Evolutionary conservation across 2,329 filamentous ascomycete genomes (phyloP).

Genomic region (Ophioceras dolichostomum): DNA sequence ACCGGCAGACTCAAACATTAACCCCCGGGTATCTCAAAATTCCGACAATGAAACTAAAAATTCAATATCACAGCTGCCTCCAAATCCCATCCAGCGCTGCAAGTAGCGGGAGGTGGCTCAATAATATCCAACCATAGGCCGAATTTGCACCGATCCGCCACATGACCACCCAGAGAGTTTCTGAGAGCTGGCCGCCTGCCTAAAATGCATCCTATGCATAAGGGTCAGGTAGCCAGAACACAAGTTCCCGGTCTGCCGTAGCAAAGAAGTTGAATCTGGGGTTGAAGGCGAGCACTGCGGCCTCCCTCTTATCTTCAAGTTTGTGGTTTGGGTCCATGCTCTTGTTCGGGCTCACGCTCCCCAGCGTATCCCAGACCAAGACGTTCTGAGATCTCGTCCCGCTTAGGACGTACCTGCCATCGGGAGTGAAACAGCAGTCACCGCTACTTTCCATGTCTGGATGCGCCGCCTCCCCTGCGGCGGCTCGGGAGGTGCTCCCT

Average conservation of each 20-base stretch:
- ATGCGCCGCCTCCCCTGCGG: constrained; percentile 34
- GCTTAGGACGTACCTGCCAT: constrained; percentile 79
- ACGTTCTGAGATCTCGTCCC: constrained; percentile 60
- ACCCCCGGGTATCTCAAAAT: no score
- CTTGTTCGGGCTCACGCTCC: constrained; percentile 39
- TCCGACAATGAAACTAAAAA: no score
- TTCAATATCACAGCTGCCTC: no score
- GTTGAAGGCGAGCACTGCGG: constrained; percentile 74
- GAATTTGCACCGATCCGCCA: no score
- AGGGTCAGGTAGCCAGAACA: constrained; percentile 68
- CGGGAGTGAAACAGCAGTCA: constrained; percentile 80
- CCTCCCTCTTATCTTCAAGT: constrained; percentile 54
- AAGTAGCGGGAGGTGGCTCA: no score
- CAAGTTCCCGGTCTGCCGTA: constrained; percentile 72
- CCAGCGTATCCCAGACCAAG: constrained; percentile 74
- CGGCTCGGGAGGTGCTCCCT: constrained; percentile 39
- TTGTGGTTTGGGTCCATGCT: constrained; percentile 51
- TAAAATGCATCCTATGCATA: no score
- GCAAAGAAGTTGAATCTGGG: constrained; percentile 87
- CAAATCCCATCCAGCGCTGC: no score
- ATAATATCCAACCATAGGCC: no score
- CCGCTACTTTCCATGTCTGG: constrained; percentile 47
- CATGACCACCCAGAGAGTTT: no score
- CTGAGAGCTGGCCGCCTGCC: no score
- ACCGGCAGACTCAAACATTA: no score